Conservation (phyloP, 1,284 basidiomycete species). For the Trametes polyzona region DNA sequence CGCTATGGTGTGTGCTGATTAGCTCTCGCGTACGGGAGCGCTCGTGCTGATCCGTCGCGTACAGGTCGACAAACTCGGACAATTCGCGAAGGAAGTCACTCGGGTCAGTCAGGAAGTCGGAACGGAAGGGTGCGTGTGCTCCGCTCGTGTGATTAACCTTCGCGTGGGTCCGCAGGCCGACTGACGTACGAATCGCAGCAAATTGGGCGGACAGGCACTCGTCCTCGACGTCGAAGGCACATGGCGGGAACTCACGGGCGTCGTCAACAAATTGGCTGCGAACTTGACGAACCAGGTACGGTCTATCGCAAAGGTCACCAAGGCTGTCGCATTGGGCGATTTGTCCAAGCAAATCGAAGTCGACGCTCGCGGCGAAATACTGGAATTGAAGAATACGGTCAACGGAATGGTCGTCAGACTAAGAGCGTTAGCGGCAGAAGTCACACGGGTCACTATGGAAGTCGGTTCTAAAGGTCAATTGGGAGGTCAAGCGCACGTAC, state of each 20-base stretch:
- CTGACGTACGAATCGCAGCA: slow-evolving; percentile 46
- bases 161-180: too few species aligned
- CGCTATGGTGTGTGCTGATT: slow-evolving; percentile 75
- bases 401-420: slow-evolving; percentile 96
- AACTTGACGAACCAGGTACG: slow-evolving; percentile 96
- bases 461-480: slow-evolving; percentile 91
- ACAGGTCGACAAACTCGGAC: slow-evolving; percentile 76
- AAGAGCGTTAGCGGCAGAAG: slow-evolving; percentile 91
- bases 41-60: slow-evolving; percentile 15
- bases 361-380: slow-evolving; percentile 94
- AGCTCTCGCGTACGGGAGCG: slow-evolving; percentile 10
- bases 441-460: slow-evolving; percentile 94
- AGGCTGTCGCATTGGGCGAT: slow-evolving; percentile 96
- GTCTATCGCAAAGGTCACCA: slow-evolving; percentile 96
- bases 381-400: slow-evolving; percentile 97
- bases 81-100: slow-evolving; percentile 85
- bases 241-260: slow-evolving; percentile 89
- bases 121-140: slow-evolving; percentile 72
- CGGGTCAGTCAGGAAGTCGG: slow-evolving; percentile 92
- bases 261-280: slow-evolving; percentile 92
- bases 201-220: slow-evolving; percentile 90
- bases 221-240: slow-evolving; percentile 94
- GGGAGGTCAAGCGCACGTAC: slow-evolving; percentile 90
- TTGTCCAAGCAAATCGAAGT: slow-evolving; percentile 96
- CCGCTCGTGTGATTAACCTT: too few species aligned